These are phyloP conservation scores for Penicillium alfredii DNA, from an alignment of 495 filamentous ascomycete genomes.

Conservation along the genomic window DNA sequence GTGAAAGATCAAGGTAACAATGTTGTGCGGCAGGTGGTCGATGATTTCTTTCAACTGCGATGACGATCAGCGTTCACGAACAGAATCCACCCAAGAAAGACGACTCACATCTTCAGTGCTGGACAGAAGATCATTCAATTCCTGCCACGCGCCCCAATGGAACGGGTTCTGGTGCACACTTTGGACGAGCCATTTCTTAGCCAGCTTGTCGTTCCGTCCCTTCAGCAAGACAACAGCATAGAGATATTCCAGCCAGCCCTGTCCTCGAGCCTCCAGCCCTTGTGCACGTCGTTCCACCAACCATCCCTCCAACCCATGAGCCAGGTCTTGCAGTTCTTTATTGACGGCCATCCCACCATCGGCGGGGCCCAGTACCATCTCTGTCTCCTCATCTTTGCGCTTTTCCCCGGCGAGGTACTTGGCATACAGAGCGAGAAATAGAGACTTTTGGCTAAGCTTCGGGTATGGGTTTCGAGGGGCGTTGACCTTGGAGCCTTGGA, in stretches of 20 bases:
- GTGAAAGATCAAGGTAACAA: conserved; percentile 91
- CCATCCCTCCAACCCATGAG: conserved; percentile 70
- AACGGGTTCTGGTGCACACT: conserved; percentile 83
- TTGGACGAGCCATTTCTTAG: conserved; percentile 72
- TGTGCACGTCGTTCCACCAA: conserved; percentile 57
- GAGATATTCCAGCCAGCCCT: conserved; percentile 95
- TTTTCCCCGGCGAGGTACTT: conserved; percentile 94
- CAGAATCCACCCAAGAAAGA: conserved; percentile 10
- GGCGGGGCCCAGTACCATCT: conserved; percentile 93
- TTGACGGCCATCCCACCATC: conserved; percentile 80
- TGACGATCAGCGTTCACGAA: conserved; percentile 11
- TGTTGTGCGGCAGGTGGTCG: conserved; percentile 70
- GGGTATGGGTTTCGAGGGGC: conserved; percentile 40
- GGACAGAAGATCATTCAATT: conserved; percentile 69
- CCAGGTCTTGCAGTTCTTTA: conserved; percentile 69
- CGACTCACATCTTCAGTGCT: conserved; percentile 72
- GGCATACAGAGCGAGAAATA: conserved; percentile 92
- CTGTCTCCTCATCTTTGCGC: conserved; percentile 88
- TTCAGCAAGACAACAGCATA: conserved; percentile 88
- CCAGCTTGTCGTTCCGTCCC: conserved; percentile 79
- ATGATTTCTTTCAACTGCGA: conserved; percentile 51
- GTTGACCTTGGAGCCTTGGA: conserved; percentile 20
- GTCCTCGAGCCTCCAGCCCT: conserved; percentile 56
- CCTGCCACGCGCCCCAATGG: conserved; percentile 96
- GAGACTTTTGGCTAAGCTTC: conserved; percentile 72